These are phyloP conservation scores for Yarrowia sp. DNA, from an alignment of 805 yeast genomes.

Conservation along the genomic window DNA sequence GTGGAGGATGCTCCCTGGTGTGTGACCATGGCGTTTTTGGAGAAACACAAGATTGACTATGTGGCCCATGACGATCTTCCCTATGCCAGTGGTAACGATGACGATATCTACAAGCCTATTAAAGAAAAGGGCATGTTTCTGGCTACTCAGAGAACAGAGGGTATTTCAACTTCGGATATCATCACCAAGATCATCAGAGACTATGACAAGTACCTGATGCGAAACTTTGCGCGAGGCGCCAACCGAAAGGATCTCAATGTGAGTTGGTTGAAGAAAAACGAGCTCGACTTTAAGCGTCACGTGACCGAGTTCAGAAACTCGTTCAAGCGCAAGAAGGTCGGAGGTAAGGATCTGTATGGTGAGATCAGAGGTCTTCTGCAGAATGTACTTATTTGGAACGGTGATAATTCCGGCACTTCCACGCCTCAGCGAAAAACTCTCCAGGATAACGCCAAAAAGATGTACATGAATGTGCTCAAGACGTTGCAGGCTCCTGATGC, in stretches of 20 bases:
- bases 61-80: conserved; percentile 98
- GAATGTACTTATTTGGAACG: conserved; percentile 30
- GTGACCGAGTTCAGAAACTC: conserved; percentile 82
- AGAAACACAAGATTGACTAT: conserved; percentile 80
- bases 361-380: conserved; percentile 51
- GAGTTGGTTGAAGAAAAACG: conserved; percentile 96
- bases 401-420: neutral
- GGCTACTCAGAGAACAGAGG: conserved; percentile 95
- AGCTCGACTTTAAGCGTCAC: conserved; percentile 88
- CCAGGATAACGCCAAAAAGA: conserved; percentile 12
- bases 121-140: conserved; percentile 87
- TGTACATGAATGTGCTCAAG: conserved; percentile 18
- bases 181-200: conserved; percentile 93
- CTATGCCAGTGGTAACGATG: conserved; percentile 82
- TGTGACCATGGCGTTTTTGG: conserved; percentile 76
- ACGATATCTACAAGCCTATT: conserved; percentile 90
- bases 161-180: conserved; percentile 92
- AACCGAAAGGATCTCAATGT: conserved; percentile 94
- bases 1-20: conserved; percentile 95
- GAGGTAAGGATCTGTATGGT: conserved; percentile 68
- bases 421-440: conserved; percentile 25
- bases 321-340: conserved; percentile 67
- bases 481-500: conserved; percentile 29
- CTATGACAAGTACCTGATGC: conserved; percentile 93
- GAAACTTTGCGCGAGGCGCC: conserved; percentile 97